Percentiles rank a stretch among this genome's conserved stretches.
Conservation (phyloP, 148 eudicot genomes). For the Camellia japonica region DNA sequence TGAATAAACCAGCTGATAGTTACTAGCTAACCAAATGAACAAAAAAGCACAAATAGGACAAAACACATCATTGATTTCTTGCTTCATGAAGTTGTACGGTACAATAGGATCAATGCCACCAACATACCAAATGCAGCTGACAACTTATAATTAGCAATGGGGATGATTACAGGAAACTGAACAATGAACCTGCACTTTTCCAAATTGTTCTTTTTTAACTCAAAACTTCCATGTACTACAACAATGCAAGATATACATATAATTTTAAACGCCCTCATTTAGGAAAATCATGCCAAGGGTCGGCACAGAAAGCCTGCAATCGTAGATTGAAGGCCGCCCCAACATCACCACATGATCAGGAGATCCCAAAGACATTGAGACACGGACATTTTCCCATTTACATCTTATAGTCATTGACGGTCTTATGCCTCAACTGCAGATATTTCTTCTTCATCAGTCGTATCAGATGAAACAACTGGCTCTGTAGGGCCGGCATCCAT, state of each 20-base stretch:
- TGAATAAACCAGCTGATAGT: neutral
- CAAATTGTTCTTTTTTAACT: neutral
- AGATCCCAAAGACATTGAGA: constrained; percentile 5
- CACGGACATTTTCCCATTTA: neutral
- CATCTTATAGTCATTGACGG: neutral
- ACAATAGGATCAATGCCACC: neutral
- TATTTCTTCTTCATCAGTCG: constrained; percentile 57
- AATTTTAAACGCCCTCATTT: neutral
- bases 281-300: neutral
- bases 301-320: neutral
- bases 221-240: neutral
- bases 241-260: neutral
- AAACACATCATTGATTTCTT: neutral
- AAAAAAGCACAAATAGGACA: neutral
- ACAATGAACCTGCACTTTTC: neutral
- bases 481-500: constrained; percentile 30
- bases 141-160: neutral
- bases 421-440: constrained; percentile 52
- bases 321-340: neutral
- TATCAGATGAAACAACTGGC: constrained; percentile 40
- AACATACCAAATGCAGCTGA: neutral
- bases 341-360: neutral
- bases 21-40: neutral
- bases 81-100: neutral
- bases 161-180: neutral